phyloP scores from a whole-genome alignment of 352 stramenopile species.

The Phytophthora constricta region DNA sequence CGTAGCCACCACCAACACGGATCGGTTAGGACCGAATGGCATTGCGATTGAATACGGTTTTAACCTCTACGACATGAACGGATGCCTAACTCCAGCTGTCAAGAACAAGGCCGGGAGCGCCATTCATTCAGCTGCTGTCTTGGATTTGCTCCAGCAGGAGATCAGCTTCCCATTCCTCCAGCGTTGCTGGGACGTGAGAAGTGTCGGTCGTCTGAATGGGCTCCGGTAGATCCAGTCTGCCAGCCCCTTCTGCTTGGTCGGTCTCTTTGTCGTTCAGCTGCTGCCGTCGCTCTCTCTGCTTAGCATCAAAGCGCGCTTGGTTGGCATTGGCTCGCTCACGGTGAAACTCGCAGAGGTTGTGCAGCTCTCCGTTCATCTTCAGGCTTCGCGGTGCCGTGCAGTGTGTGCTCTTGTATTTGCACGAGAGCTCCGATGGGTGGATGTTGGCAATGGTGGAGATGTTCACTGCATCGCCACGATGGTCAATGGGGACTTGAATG shows the following conservation, averaged over 20 bases:
- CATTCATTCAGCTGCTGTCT: conserved; percentile 9
- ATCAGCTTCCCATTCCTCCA: conserved; percentile 31
- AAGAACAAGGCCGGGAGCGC: background rate
- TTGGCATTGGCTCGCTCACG: conserved; percentile 59
- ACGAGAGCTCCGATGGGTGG: conserved; percentile 16
- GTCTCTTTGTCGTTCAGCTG: background rate
- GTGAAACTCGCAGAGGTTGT: conserved; percentile 63
- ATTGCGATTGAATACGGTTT: background rate
- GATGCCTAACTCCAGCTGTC: conserved; percentile 4
- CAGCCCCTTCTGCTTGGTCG: conserved; percentile 3
- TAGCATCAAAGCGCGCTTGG: conserved; percentile 57
- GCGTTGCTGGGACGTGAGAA: conserved; percentile 7
- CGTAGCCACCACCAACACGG: background rate
- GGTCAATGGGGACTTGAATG: conserved; percentile 26
- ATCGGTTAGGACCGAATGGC: conserved; percentile 2
- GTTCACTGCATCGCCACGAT: background rate
- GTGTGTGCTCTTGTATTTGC: conserved; percentile 29
- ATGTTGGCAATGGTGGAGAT: conserved; percentile 2
- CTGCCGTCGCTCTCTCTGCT: conserved; percentile 21
- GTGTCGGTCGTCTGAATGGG: conserved; percentile 21
- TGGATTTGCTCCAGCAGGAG: conserved; percentile 31
- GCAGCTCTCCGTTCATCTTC: conserved; percentile 37
- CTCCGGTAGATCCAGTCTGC: conserved; percentile 14
- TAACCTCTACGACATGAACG: background rate
- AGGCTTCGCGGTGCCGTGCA: conserved; percentile 15